Percentiles rank a stretch among this genome's conserved stretches.
These are phyloP conservation scores for Cyclotella sp. DNA, from an alignment of 108 stramenopile genomes.

Conservation along the genomic window DNA sequence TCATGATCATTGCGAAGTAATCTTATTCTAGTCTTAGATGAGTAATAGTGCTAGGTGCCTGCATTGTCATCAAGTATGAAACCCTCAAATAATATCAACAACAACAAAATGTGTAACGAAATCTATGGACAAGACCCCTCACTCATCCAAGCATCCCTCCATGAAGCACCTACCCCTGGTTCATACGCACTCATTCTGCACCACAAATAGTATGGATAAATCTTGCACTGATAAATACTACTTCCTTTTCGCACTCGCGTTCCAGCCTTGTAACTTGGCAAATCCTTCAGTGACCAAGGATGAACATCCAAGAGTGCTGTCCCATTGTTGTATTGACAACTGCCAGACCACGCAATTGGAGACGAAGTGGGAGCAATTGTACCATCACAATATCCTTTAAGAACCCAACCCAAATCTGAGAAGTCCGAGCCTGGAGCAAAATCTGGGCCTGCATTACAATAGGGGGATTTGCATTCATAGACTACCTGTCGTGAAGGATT, in stretches of 20 bases:
- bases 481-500: neutral
- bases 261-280: neutral
- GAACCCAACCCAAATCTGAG: slow-evolving; percentile 8
- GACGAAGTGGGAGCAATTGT: slow-evolving; percentile 14
- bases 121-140: neutral
- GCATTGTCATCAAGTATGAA: too few species aligned
- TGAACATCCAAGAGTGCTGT: neutral
- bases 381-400: slow-evolving; percentile 18
- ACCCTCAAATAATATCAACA: too few species aligned
- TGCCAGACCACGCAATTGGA: neutral
- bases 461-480: slow-evolving; percentile 22
- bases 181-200: slow-evolving; percentile 8
- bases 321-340: slow-evolving; percentile 6
- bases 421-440: slow-evolving; percentile 13
- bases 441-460: slow-evolving; percentile 14
- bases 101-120: too few species aligned
- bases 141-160: slow-evolving; percentile 10
- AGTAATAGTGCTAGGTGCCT: too few species aligned
- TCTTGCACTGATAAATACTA: slow-evolving; percentile 11
- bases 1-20: too few species aligned
- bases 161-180: neutral
- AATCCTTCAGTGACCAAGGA: neutral
- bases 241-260: slow-evolving; percentile 3
- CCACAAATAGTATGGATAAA: slow-evolving; percentile 7
- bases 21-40: too few species aligned